These are phyloP conservation scores for Teratosphaeria destructans DNA, from an alignment of 2,329 filamentous ascomycete species.

Conservation along the genomic window DNA sequence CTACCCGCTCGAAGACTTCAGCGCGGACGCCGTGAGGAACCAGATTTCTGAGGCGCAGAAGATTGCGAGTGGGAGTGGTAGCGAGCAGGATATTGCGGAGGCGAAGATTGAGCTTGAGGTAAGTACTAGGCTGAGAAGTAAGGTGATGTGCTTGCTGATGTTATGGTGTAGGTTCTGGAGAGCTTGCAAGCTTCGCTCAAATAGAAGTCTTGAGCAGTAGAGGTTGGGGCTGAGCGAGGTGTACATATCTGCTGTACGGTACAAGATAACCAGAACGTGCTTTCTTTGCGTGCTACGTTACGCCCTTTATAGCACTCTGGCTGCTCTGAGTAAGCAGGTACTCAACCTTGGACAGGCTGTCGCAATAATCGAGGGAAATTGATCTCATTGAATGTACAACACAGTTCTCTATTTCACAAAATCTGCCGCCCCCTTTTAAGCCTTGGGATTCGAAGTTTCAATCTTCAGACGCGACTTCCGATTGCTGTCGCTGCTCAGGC, in stretches of 20 bases:
- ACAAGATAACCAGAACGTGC: background rate
- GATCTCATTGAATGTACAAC: too few relatives aligned
- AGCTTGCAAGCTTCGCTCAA: slow-evolving; percentile 71
- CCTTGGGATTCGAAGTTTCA: too few relatives aligned
- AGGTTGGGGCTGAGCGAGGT: background rate
- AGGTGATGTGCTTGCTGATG: slow-evolving; percentile 13
- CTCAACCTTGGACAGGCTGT: too few relatives aligned
- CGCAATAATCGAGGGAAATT: too few relatives aligned
- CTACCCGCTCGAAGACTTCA: slow-evolving; percentile 92
- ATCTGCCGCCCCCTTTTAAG: too few relatives aligned
- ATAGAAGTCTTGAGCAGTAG: slow-evolving; percentile 40
- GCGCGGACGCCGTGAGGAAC: slow-evolving; percentile 70
- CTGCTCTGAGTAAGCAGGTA: background rate
- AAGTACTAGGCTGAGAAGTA: slow-evolving; percentile 22
- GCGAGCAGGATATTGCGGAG: slow-evolving; percentile 95
- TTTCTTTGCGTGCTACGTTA: background rate
- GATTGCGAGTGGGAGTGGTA: slow-evolving; percentile 79
- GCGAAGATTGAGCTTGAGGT: slow-evolving; percentile 99
- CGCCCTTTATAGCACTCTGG: background rate
- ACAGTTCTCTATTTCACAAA: too few relatives aligned
- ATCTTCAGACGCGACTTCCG: too few relatives aligned
- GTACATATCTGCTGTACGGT: background rate
- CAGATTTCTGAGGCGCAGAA: slow-evolving; percentile 95
- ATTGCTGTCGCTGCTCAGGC: too few relatives aligned
- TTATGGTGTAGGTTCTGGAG: slow-evolving; percentile 58